Evolutionary conservation across 768 basidiomycete genomes (phyloP), one percentile per base, ranked within the genome.

Genomic region (Gyrodon lividus): DNA sequence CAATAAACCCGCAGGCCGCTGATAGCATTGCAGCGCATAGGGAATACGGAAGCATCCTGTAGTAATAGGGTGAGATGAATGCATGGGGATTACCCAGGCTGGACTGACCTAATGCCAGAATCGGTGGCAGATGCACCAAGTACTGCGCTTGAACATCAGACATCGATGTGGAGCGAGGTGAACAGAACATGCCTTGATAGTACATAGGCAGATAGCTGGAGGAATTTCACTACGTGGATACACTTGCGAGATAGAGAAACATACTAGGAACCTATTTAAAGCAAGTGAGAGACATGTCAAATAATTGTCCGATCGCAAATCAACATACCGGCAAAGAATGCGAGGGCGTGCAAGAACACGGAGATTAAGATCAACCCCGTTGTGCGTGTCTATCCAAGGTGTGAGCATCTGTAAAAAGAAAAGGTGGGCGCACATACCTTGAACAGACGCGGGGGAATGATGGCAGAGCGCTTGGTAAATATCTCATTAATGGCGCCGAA

Each of bases 401-500:
- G n/a, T 47, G n/a, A 43, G 17, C n/a, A 12, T n/a, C 30, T 24
- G 31, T 14, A 46, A 19, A 9, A n/a, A 17, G 31, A 51, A n/a
- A 35, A 17, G 40, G 37, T 8, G 24, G 9, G 33, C 14, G 3
- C n/a, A 51, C 56, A 35, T 49, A 54, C 69, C 59, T 65, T 69
- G 59, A 74, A 74, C 14, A 75, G 40, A 20, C 76, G 67, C 3
- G 72, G 69, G 0, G 75, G 74, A 19, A 74, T 61, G 48, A 76
- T 70, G 2, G 75, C 69, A n/a, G 65, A 67, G 10, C 62, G 57
- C 31, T 51, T 61, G 6, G 72, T 73, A 35, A 51, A 61, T 1
- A 65, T 39, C 42, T 77, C 74, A 53, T 77, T 75, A 12, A 69
- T 43, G 2, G 40, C 62, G 20, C 51, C 70, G 9, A 53, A 9